phyloP scores from a whole-genome alignment of 169 alveolate species.

The Perkinsus chesapeaki region DNA sequence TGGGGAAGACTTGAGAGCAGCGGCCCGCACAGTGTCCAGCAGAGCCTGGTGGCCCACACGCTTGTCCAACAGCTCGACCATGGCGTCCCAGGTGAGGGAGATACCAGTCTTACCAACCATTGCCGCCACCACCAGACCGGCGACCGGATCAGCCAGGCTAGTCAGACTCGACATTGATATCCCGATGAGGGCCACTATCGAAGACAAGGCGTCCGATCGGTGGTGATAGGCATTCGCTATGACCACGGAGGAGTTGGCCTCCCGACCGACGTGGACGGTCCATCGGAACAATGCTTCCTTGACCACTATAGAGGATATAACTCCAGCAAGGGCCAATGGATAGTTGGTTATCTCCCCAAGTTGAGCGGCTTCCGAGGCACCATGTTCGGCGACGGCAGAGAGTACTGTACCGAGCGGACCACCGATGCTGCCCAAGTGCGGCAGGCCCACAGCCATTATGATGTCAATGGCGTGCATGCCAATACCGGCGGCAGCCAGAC shows the following conservation, averaged over 20 bases:
- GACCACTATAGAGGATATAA: background rate
- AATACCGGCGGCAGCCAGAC: slow-evolving; percentile 7
- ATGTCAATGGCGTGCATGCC: background rate
- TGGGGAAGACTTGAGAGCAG: background rate
- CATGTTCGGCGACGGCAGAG: background rate
- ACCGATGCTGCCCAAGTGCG: background rate
- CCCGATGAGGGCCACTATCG: slow-evolving; percentile 1
- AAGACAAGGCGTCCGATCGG: slow-evolving; percentile 9
- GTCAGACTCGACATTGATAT: background rate
- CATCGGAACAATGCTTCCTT: slow-evolving; percentile 11
- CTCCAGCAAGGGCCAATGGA: background rate
- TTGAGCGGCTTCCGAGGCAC: background rate
- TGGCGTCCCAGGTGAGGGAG: background rate
- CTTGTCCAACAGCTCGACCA: background rate
- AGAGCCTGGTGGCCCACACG: background rate
- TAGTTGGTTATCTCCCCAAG: background rate
- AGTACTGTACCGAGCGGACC: background rate
- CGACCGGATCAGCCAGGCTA: background rate
- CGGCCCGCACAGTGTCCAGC: background rate
- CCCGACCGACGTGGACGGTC: background rate
- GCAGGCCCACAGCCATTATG: background rate
- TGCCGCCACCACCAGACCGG: slow-evolving; percentile 14
- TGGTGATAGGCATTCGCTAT: slow-evolving; percentile 18
- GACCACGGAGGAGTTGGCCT: slow-evolving; percentile 5
- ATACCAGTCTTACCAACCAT: background rate